These are phyloP conservation scores for Geosmithia morbida DNA, from an alignment of 2,329 filamentous ascomycete species.

Conservation along the genomic window DNA sequence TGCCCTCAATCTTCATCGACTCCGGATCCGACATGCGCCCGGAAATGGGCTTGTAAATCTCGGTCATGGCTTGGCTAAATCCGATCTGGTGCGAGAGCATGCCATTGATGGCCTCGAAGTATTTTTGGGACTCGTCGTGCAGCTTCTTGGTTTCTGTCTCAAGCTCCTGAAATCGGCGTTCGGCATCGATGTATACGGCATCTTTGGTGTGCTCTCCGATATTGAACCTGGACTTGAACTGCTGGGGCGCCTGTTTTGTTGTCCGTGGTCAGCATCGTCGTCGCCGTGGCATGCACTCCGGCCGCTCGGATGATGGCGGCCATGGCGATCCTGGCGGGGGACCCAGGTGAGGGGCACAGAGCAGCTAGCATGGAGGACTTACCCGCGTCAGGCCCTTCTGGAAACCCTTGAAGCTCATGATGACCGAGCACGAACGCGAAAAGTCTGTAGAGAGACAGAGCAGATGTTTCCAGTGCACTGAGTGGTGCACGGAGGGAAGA, in stretches of 20 bases:
- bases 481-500: neutral
- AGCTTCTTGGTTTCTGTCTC: slow-evolving; percentile 94
- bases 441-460: neutral
- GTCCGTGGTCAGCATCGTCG: neutral
- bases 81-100: slow-evolving; percentile 98
- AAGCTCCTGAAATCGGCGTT: slow-evolving; percentile 84
- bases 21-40: slow-evolving; percentile 89
- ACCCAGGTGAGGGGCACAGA: slow-evolving; percentile 15
- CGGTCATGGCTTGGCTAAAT: slow-evolving; percentile 89
- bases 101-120: slow-evolving; percentile 94
- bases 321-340: neutral
- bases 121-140: slow-evolving; percentile 93
- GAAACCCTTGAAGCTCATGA: slow-evolving; percentile 96
- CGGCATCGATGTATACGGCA: slow-evolving; percentile 84
- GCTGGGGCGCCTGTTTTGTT: slow-evolving; percentile 60
- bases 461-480: neutral
- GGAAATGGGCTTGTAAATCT: slow-evolving; percentile 97
- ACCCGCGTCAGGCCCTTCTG: slow-evolving; percentile 80
- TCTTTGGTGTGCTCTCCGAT: slow-evolving; percentile 94
- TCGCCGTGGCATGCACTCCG: neutral
- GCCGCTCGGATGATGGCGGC: neutral
- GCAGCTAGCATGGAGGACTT: slow-evolving; percentile 18
- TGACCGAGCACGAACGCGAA: slow-evolving; percentile 4
- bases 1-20: slow-evolving; percentile 67
- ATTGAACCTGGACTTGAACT: slow-evolving; percentile 84